Evolutionary conservation across 192 early-diverging fungal species (phyloP), one percentile per base, ranked within the genome.

Genomic region (Bifiguratus adelaidae): DNA sequence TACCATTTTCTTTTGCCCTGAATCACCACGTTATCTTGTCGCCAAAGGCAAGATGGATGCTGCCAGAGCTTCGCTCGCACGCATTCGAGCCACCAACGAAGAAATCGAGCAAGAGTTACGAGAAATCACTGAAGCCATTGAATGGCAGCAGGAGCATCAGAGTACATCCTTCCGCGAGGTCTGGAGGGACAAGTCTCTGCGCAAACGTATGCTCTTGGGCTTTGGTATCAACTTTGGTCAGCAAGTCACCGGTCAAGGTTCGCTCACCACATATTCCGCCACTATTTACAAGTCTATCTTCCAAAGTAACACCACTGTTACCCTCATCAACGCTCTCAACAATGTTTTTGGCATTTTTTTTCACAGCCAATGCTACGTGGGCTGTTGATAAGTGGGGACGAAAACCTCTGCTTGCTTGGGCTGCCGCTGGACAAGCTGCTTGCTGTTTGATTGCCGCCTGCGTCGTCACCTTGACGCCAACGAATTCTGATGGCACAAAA

Each of bases 221-320:
- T 44, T 53, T 11, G 24, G 44, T n/a, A 53, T 53, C 18, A 53
- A 53, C 42, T 53, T 53, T 53, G 52, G 52, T 19, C 52, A 53
- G 24, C 52, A 53, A 45, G 23, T 53, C 24, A 53, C 52, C 30
- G 52, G 52, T 45, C 52, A 53, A 45, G 41, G 43, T 11, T 46
- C 46, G 52, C 44, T 53, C 43, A 53, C 43, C 43, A 44, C 34
- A 33, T 53, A 53, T 13, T 53, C 52, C 20, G 37, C 52, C 32
- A 53, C 34, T 37, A 44, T 53, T 9, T 53, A 53, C 23, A 41
- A 44, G 18, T 36, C 33, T 15, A 44, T 53, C 23, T 53, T 53
- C 18, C 44, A 29, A 16, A 23, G 5, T 21, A 23, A 53, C 4
- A 35, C 52, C 1, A 53, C 52, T 16, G 43, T 53, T 6, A 26